These are phyloP conservation scores for Lagerstroemia fauriei DNA, from an alignment of 441 rosid genomes.

Conservation along the genomic window DNA sequence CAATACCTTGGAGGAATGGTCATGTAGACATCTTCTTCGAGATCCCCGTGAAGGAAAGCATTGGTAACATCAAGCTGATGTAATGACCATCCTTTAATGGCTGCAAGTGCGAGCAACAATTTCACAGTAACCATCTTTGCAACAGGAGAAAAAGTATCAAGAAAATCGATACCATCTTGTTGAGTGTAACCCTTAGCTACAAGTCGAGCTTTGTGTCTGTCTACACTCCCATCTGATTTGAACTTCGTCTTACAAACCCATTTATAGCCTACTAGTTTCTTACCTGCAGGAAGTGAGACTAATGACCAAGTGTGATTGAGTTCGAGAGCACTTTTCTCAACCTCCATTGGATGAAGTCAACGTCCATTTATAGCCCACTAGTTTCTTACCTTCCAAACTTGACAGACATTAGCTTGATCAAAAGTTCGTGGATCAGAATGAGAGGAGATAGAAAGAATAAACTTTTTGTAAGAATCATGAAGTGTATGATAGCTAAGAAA, in stretches of 20 bases:
- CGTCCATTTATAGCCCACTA: too few relatives aligned
- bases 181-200: constrained; percentile 3
- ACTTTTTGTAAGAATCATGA: too few relatives aligned
- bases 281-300: neutral
- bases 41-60: neutral
- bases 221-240: neutral
- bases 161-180: neutral
- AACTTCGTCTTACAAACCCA: neutral
- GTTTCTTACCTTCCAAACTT: neutral
- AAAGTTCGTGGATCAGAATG: neutral
- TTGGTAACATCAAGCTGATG: neutral
- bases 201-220: neutral
- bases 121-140: neutral
- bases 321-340: neutral
- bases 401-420: neutral
- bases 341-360: neutral
- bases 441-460: neutral
- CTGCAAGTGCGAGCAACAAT: neutral
- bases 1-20: neutral
- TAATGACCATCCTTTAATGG: neutral
- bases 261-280: neutral
- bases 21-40: neutral
- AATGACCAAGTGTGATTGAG: neutral
- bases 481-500: too few relatives aligned
- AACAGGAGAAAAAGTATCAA: neutral